Base-by-base conservation (phyloP, 2,329 filamentous ascomycete species). In the Tolypocladium capitatum region DNA sequence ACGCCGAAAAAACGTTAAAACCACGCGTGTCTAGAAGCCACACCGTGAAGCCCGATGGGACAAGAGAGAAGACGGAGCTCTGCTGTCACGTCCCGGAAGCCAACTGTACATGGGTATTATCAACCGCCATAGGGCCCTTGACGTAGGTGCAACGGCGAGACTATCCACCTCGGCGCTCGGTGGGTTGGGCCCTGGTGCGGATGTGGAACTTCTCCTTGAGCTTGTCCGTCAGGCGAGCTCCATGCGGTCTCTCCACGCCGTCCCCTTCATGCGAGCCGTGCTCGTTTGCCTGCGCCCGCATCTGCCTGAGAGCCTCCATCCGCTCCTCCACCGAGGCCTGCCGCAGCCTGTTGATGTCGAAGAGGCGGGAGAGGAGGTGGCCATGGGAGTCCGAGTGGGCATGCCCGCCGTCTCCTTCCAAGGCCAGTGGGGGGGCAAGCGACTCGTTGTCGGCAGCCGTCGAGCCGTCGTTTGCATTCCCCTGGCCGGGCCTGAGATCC, bases 311-410 rank as follows among this genome's bases (percentile, higher is more conserved):
- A 6, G 72, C 74, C 47, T 74, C 76, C 47, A 83, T 77, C n/a
- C 78, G 75, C 60, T 83, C 79, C 53, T 81, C 75, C 4, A 73
- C 68, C 0, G 77, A 67, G n/a, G 78, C 78, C 50, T 80, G 70
- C 11, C 78, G 71, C 18, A 83, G 63, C 41, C 75, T 65, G 52
- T 76, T 71, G 42, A 80, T 64, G 53, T 82, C 78, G 36, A 81
- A 67, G 5, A 81, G 58, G 4, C 77, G 71, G 0, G 74, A 74
- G 5, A 71, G 57, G 21, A 77, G 69, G 35, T 69, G 64, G 33
- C 67, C 65, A 48, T 69, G 68, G 2, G 56, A 50, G 2, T 54
- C 49, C 27, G 63, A 62, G 11, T 55, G 56, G 31, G 61, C 53
- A 28, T 57, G 51, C 3, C 47, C 56, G 11, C 68, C 65, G n/a